Percentiles rank a stretch among this genome's conserved stretches.
Evolutionary conservation across 2,329 filamentous ascomycete genomes (phyloP).

Genomic region (Myriosclerotinia scirpicola): DNA sequence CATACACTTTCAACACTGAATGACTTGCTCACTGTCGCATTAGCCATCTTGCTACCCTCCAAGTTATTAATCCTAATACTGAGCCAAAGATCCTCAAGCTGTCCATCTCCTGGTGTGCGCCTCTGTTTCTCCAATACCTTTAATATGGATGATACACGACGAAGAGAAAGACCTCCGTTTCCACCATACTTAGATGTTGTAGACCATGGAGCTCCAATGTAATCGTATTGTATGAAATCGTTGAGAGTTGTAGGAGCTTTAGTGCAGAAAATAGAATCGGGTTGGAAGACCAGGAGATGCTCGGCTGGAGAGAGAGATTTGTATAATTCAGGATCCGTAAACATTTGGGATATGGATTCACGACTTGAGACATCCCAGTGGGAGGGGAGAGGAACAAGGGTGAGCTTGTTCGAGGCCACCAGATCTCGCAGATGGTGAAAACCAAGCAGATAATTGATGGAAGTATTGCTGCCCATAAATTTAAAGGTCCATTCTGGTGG

Average conservation of each 20-base stretch:
- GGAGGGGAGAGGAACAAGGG: conserved; percentile 18
- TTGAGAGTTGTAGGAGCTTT: conserved; percentile 47
- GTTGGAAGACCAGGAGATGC: conserved; percentile 57
- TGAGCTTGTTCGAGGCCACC: conserved; percentile 18
- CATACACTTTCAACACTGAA: conserved; percentile 53
- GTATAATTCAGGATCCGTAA: conserved; percentile 55
- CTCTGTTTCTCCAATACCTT: conserved; percentile 51
- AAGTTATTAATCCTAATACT: conserved; percentile 49
- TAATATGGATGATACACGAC: conserved; percentile 52
- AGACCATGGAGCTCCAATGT: conserved; percentile 45
- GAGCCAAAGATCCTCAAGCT: conserved; percentile 58
- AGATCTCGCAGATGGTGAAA: conserved; percentile 47
- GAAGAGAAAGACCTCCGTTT: conserved; percentile 55
- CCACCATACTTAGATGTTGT: conserved; percentile 46
- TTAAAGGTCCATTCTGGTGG: conserved; percentile 58
- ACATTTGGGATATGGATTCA: conserved; percentile 54
- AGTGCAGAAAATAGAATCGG: conserved; percentile 57
- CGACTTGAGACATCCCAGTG: conserved; percentile 39
- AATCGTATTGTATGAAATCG: conserved; percentile 41
- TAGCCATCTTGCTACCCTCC: conserved; percentile 51
- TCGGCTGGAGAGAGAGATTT: conserved; percentile 50
- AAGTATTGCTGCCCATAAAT: conserved; percentile 51
- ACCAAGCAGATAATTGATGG: conserved; percentile 46
- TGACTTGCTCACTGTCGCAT: conserved; percentile 42
- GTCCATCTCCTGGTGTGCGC: conserved; percentile 49